Evolutionary conservation across 305 asterid genomes (phyloP), one percentile per base, ranked within the genome.

Genomic region (Fraxinus paxiana): DNA sequence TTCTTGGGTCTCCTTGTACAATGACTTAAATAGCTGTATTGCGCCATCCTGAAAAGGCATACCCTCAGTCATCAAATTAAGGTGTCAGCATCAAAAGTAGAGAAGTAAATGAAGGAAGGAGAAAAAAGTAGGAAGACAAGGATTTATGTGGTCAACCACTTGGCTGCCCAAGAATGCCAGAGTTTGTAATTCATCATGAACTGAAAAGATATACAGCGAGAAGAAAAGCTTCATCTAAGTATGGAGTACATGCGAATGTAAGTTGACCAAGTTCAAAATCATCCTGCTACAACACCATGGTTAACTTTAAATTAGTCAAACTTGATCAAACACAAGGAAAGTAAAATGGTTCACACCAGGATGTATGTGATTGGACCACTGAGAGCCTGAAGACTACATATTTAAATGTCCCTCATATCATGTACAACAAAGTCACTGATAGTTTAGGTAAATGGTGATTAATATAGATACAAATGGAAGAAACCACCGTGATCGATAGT

Each of bases 41-140:
- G 97, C 92, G 22, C 92, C 91, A 80, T 94, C 96, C 99, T 94
- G 93, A 85, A 90, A 82, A 87, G 81, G 73, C 83, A 81, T 37
- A 37, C 73, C 38, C 77, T 28, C 82, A 72, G 37, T 56, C 74
- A 85, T 82, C 78, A 86, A 86, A 76, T 86, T 74, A 76, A 70
- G 48, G 38, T 10, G 67, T 7, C 59, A 22, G 26, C 76, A 56
- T 78, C 77, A 63, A 15, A 30, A 77, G 41, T 18, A 73, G 31
- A 61, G 9, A 56, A 56, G 28, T 56, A 56, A 77, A 35, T 78
- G 26, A 24, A 75, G 65, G 30, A 6, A 63, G 20, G 34, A 34
- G 69, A 65, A 31, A 3, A 31, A 3, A 3, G 35, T 15, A 31
- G 18, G 48, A 65, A 28, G 17, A 24, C 17, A 1, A 13, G 24